phyloP scores from a whole-genome alignment of 2,329 filamentous ascomycete species.

The Aspergillus ochraceus region DNA sequence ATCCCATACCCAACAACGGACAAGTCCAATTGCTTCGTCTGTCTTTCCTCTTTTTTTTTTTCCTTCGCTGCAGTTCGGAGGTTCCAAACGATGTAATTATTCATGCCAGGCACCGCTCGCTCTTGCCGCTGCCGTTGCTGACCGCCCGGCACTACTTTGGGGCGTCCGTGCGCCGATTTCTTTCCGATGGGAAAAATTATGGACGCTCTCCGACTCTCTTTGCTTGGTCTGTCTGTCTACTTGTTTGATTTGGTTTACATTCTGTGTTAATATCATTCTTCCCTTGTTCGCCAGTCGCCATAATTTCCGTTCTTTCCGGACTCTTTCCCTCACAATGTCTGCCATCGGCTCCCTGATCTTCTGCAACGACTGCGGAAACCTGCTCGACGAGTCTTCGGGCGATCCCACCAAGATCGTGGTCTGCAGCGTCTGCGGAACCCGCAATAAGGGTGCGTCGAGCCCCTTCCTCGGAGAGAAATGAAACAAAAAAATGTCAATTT shows the following conservation, averaged over 20 bases:
- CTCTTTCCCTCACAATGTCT: constrained; percentile 60
- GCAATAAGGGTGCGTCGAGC: constrained; percentile 69
- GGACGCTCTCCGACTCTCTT: too few species aligned
- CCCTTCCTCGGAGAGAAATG: background rate
- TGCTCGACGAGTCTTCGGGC: constrained; percentile 78
- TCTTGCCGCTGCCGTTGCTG: constrained; percentile 24
- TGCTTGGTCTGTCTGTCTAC: too few species aligned
- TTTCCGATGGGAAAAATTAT: constrained; percentile 17
- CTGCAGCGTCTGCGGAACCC: constrained; percentile 83
- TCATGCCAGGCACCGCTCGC: constrained; percentile 25
- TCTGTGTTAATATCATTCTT: too few species aligned
- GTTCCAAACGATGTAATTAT: constrained; percentile 20
- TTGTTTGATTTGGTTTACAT: too few species aligned
- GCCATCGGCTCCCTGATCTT: constrained; percentile 89
- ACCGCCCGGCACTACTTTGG: constrained; percentile 27
- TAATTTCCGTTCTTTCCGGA: background rate
- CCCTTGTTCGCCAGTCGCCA: background rate
- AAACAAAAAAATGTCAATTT: background rate
- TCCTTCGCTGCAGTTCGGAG: background rate
- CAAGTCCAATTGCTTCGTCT: background rate
- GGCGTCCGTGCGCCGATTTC: constrained; percentile 21
- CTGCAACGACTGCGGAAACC: constrained; percentile 88
- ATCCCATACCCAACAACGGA: constrained; percentile 11
- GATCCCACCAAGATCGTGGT: constrained; percentile 71
- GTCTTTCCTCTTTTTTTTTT: background rate